Base-by-base conservation (phyloP, 805 yeast genomes). In the Metschnikowia sp. region DNA sequence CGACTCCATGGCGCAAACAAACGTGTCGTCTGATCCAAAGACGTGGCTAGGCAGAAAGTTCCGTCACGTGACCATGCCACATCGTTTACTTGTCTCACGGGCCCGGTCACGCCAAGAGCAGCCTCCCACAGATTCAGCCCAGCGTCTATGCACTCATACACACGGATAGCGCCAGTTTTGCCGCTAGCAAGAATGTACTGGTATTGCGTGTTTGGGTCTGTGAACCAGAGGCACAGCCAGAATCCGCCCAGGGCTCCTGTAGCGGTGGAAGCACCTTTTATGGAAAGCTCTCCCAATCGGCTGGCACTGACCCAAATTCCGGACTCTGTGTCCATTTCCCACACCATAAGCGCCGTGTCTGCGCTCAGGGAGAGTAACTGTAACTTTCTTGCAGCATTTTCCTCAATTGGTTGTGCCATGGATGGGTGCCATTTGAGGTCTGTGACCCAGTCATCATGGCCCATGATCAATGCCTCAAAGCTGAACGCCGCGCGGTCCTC, bases 371-470 rank as follows among this genome's bases (percentile, higher is more conserved):
- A 88, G 35, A 94, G 66, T 31, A 94, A 70, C 52, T 78, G 79
- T 32, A 81, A 59, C 44, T 78, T 75, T 7, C 70, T 62, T 31
- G 64, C 64, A 28, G 4, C 44, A 32, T 18, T 4, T 10, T 8
- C 6, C 18, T 33, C 10, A 40, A 32, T 11, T 12, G n/a, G 8
- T 11, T 6, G 30, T 3, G 35, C 28, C 32, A 53, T 45, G 1
- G 58, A 47, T 3, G 88, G 84, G 60, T 85, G 88, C 98, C 99
- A 94, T 46, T 76, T 72, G 40, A 94, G 71, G 9, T 88, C 82
- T 2, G 92, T 81, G 26, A 95, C 84, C 99, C 99, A 94, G 64
- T 94, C 99, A 63, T 94, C 99, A 66, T 94, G 99, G 8, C 99
- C 99, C 86, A 94, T 84, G 26, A 94, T 81, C 50, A 94, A 78